phyloP scores from a whole-genome alignment of 2,329 filamentous ascomycete species.

The Simplicillium sp. region DNA sequence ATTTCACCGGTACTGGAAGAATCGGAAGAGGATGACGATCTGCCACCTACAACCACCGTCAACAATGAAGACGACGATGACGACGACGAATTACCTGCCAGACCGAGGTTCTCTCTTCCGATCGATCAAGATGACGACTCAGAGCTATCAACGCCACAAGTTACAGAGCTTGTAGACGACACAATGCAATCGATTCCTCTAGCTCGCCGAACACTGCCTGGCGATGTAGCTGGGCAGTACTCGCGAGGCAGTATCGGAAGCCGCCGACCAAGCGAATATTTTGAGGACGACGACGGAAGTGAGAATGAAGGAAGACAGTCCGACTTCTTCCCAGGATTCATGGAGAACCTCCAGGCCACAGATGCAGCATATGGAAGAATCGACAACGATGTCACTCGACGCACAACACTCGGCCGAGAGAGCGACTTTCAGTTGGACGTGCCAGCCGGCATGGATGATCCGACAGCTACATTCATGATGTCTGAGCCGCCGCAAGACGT shows the following conservation, averaged over 20 bases:
- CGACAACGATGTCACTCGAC: conserved; percentile 30
- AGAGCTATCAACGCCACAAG: conserved; percentile 34
- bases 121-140: conserved; percentile 44
- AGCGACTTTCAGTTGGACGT: conserved; percentile 44
- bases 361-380: conserved; percentile 29
- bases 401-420: conserved; percentile 30
- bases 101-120: conserved; percentile 46
- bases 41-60: no score
- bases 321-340: conserved; percentile 41
- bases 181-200: conserved; percentile 38
- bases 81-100: conserved; percentile 39
- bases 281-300: conserved; percentile 23
- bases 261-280: conserved; percentile 43
- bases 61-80: conserved; percentile 26
- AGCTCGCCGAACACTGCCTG: conserved; percentile 39
- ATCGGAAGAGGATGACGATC: conserved; percentile 14
- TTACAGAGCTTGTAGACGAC: conserved; percentile 47
- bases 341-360: conserved; percentile 30
- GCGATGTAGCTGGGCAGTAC: conserved; percentile 31
- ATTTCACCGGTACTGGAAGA: conserved; percentile 11
- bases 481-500: conserved; percentile 21
- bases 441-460: conserved; percentile 34
- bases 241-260: conserved; percentile 46
- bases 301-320: conserved; percentile 35
- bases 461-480: conserved; percentile 40